Evolutionary conservation across 345 rosid species (phyloP), one percentile per base, ranked within the genome.

Genomic region (Arabis hirsuta): DNA sequence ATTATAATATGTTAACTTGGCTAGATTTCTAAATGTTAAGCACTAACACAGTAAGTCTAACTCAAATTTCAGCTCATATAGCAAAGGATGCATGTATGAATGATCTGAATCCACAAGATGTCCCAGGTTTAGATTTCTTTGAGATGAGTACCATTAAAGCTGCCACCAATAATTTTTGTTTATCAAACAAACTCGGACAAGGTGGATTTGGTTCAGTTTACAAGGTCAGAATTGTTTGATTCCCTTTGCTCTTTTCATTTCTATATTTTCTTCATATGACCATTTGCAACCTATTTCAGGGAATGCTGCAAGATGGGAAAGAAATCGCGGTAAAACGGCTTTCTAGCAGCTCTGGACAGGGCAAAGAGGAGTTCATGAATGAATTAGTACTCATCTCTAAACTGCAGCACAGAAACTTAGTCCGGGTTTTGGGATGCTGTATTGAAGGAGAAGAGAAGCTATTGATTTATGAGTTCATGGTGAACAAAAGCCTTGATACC

Each of bases 391-490:
- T 85, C 51, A 86, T 87, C 34, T 73, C 88, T 12, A 81, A 79
- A 55, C 85, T 87, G 7, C 89, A 87, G 41, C 89, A 87, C 56
- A 72, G 73, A 63, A 85, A 85, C 42, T 83, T 87, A 12, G 87
- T 85, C 34, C 47, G 47, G 58, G 76, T 87, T 31, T 31, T 89
- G 0, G 92, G 92, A 29, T 88, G 77, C 7, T 84, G 93, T 77
- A 57, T 81, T 44, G 72, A 83, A 5, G 71, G 44, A 11, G 87
- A 81, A 11, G 91, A 72, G 9, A 55, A 5, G 65, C 64, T 86
- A 80, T 36, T 88, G 48, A 62, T 88, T 26, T 88, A 88, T 51
- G 91, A 88, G 69, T 84, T 65, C 34, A 34, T 88, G 76, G 76
- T 76, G 12, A 86, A 88, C 75, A 76, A 74, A 67, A 86, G 89